phyloP scores from a whole-genome alignment of 768 basidiomycete genomes.

The Flagelloscypha sp. region DNA sequence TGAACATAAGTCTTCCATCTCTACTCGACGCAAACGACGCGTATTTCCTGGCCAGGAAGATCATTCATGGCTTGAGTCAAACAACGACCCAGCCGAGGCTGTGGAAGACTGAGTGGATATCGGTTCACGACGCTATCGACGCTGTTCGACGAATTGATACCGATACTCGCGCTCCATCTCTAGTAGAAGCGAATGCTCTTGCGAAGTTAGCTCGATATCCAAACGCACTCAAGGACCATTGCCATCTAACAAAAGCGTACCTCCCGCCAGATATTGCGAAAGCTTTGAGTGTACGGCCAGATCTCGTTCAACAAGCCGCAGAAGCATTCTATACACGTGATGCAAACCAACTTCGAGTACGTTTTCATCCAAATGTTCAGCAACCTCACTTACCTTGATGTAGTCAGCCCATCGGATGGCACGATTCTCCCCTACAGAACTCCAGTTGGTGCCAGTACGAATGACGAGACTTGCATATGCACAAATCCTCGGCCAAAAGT shows the following conservation, averaged over 20 bases:
- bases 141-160: constrained; percentile 46
- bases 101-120: constrained; percentile 44
- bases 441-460: constrained; percentile 51
- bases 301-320: constrained; percentile 76
- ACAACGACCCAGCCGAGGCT: constrained; percentile 23
- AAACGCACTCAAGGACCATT: constrained; percentile 47
- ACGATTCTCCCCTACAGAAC: constrained; percentile 73
- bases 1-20: constrained; percentile 59
- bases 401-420: constrained; percentile 86
- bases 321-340: constrained; percentile 96
- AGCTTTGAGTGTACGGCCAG: constrained; percentile 53
- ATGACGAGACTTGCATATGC: constrained; percentile 93
- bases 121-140: constrained; percentile 52
- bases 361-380: constrained; percentile 15
- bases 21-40: constrained; percentile 43
- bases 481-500: constrained; percentile 84
- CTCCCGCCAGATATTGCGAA: constrained; percentile 75
- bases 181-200: constrained; percentile 40
- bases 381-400: not conserved
- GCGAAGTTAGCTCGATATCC: constrained; percentile 53
- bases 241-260: constrained; percentile 72
- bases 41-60: constrained; percentile 31
- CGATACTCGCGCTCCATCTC: constrained; percentile 51
- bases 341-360: constrained; percentile 78
- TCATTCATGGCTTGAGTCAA: constrained; percentile 49